Conservation (phyloP, 305 asterid genomes). For the Galium porrigens region DNA sequence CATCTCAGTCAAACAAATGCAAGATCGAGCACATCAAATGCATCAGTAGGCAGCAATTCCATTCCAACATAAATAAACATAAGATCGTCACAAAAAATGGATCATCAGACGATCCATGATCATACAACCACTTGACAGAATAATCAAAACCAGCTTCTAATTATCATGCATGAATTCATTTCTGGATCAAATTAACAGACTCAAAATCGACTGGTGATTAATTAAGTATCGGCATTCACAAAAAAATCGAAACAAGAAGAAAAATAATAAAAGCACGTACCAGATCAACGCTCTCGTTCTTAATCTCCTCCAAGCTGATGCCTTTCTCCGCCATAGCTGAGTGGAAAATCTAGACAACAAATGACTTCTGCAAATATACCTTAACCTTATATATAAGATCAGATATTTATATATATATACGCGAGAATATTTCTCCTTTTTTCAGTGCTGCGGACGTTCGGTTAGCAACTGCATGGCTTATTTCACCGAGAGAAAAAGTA, state of each 20-base stretch:
- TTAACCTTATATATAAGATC: neutral
- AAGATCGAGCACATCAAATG: neutral
- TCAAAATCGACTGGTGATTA: neutral
- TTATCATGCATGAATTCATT: neutral
- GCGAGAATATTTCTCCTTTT: neutral
- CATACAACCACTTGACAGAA: too few relatives aligned
- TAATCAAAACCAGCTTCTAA: neutral
- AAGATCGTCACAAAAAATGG: too few relatives aligned
- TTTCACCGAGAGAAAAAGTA: neutral
- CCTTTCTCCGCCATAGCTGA: slow-evolving; percentile 21
- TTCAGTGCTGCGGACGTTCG: neutral
- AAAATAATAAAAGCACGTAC: slow-evolving; percentile 18
- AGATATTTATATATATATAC: neutral
- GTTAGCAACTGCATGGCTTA: slow-evolving; percentile 2
- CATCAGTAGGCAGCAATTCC: neutral
- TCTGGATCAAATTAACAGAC: neutral
- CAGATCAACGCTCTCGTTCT: slow-evolving; percentile 38
- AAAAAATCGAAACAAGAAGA: neutral
- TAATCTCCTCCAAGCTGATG: slow-evolving; percentile 42
- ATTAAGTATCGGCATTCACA: neutral
- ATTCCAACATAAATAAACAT: neutral
- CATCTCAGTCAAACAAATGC: neutral
- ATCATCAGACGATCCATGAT: neutral
- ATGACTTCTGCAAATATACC: neutral
- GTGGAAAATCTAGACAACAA: neutral